Evolutionary conservation across 78 protist genomes (phyloP), one percentile per base, ranked within the genome.

Genomic region (Cavenderia fasciculata): DNA sequence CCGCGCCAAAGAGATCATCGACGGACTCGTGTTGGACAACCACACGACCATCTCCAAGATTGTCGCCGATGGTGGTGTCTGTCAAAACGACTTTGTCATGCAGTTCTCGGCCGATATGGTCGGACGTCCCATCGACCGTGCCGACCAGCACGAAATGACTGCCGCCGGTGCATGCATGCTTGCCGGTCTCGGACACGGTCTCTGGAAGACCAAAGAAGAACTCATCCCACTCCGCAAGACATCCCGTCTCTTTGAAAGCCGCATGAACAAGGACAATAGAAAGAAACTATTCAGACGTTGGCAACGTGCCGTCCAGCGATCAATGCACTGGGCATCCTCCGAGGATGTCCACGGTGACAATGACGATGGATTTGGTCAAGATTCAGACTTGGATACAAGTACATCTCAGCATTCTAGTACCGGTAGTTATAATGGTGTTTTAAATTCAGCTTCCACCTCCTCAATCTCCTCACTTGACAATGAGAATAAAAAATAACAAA

Each of bases 1-100:
- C 25, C 65, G 93, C 36, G 73, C 77, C 38, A 66, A 72, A 40
- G 93, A 87, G n/a, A 21, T 87, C 4, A 27, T 87, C 7, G 92
- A 86, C 25, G 54, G 82, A 11, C 68, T 87, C 10, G 25, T 14
- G 10, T 43, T 36, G 0, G 93, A 87, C 33, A 56, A 19, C 38
- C 69, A 72, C 38, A 18, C 36, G 18, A 4, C 47, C 1, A 87
- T 87, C 23, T 33, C 27, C 7, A 27, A 57, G 4, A 36, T 74
- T 0, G 78, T 87, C 1, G 88, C 87, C 0, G 94, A 90, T 68
- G 94, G 94, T 25, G 94, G 94, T 56, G 94, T 79, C 25, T 90
- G 86, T 38, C 94, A 76, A 49, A 90, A 90, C n/a, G 94, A 90
- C 43, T 90, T 90, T 71, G 85, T 90, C 1, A 47, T 68, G 74